A percentile compares a stretch with the other conserved stretches of the same genome.
Evolutionary conservation across 2,329 filamentous ascomycete genomes (phyloP).

Genomic region (Zasmidium citrigriseum): DNA sequence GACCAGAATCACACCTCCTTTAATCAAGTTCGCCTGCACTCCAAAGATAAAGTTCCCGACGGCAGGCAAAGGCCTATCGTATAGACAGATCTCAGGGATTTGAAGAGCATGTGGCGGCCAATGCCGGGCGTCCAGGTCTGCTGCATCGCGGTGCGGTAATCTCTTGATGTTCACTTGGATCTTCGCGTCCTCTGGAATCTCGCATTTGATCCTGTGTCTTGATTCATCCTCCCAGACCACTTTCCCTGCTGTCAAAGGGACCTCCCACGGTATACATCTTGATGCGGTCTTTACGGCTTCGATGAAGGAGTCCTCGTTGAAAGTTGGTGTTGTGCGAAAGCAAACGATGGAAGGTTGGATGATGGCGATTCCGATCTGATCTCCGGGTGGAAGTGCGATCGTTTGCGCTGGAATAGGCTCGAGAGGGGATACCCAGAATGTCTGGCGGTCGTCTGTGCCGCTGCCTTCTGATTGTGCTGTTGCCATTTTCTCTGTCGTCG

Average conservation of each 20-base stretch:
- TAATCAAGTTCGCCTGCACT: conserved; percentile 17
- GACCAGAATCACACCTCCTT: conserved; percentile 13
- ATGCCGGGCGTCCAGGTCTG: conserved; percentile 12
- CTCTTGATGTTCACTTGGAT: conserved; percentile 12
- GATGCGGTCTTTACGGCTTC: conserved; percentile 11
- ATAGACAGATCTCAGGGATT: conserved; percentile 9
- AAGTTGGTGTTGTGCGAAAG: conserved; percentile 9
- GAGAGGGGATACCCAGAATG: conserved; percentile 12
- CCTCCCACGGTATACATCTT: conserved; percentile 8
- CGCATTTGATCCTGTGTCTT: conserved; percentile 7
- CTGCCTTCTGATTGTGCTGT: background rate
- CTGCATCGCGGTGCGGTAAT: conserved; percentile 6
- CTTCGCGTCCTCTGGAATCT: conserved; percentile 13
- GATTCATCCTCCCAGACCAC: conserved; percentile 13
- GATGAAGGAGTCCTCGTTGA: conserved; percentile 7
- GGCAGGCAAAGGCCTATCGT: conserved; percentile 5
- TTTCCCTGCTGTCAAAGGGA: conserved; percentile 12
- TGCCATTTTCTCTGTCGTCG: background rate
- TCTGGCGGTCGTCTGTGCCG: background rate
- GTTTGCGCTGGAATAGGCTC: conserved; percentile 13
- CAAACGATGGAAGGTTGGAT: conserved; percentile 13
- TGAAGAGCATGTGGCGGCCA: conserved; percentile 11
- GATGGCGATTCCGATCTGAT: conserved; percentile 15
- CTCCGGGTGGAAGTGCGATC: conserved; percentile 12
- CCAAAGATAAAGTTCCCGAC: conserved; percentile 18